A percentile compares a stretch with the other conserved stretches of the same genome.
Conservation (phyloP, 805 yeast species). For the Candida vartiovaarae region DNA sequence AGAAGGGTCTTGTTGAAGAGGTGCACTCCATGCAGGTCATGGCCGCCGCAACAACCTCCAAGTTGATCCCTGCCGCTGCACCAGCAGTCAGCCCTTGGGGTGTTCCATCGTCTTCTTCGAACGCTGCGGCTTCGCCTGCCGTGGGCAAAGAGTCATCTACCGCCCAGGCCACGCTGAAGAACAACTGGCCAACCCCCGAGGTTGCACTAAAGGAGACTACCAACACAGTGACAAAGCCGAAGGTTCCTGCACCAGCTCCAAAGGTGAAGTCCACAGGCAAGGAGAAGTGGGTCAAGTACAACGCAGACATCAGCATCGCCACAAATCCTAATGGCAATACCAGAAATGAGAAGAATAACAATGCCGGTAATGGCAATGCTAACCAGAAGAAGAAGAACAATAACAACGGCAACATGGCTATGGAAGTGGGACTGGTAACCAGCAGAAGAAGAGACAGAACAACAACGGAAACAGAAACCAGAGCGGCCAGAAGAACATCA, state of each 20-base stretch:
- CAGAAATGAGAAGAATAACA: slow-evolving; percentile 4
- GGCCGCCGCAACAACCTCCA: slow-evolving; percentile 16
- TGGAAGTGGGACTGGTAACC: neutral
- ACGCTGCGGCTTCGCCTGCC: neutral
- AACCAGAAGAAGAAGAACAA: neutral
- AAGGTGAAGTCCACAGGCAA: slow-evolving; percentile 27
- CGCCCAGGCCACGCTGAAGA: slow-evolving; percentile 2
- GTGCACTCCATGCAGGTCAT: neutral
- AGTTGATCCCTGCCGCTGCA: slow-evolving; percentile 23
- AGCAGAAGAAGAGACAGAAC: slow-evolving; percentile 1
- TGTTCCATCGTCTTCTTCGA: neutral
- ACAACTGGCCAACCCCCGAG: slow-evolving; percentile 20
- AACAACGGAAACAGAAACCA: slow-evolving; percentile 3
- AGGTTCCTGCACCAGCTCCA: slow-evolving; percentile 3
- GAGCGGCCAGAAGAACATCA: slow-evolving; percentile 3
- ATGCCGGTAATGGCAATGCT: neutral
- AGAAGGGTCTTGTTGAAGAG: too few species aligned
- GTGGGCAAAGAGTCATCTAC: neutral
- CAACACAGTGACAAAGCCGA: slow-evolving; percentile 1
- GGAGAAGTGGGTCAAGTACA: slow-evolving; percentile 65
- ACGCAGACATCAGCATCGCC: slow-evolving; percentile 42
- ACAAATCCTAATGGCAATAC: slow-evolving; percentile 3
- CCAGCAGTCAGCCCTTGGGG: slow-evolving; percentile 9
- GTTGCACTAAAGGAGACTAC: slow-evolving; percentile 6
- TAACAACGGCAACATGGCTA: neutral